Percentiles rank a stretch among this genome's conserved stretches.
Evolutionary conservation across 1,284 basidiomycete species (phyloP).

Genomic region (Ceratobasidium sp.): DNA sequence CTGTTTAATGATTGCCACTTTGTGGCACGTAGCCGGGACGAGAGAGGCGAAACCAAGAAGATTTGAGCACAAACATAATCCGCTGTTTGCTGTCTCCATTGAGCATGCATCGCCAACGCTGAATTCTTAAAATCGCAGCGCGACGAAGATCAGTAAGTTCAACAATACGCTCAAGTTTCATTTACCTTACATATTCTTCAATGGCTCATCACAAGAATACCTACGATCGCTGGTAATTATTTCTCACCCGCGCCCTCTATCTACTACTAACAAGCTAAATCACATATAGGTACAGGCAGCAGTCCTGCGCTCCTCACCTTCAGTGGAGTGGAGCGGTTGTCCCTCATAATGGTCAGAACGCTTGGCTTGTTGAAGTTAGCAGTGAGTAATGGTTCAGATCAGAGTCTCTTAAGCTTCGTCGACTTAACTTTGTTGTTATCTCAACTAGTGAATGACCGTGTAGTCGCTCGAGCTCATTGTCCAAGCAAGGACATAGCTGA

Average conservation of each 20-base stretch:
- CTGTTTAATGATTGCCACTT: too few relatives aligned
- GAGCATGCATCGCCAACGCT: too few relatives aligned
- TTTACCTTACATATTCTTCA: neutral
- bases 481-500: slow-evolving; percentile 38
- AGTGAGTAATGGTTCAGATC: neutral
- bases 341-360: slow-evolving; percentile 21
- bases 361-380: slow-evolving; percentile 34
- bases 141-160: slow-evolving; percentile 1
- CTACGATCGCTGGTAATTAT: slow-evolving; percentile 32
- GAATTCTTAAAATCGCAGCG: neutral
- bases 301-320: slow-evolving; percentile 22
- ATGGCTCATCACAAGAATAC: slow-evolving; percentile 32
- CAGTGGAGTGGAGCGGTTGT: slow-evolving; percentile 27
- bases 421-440: neutral
- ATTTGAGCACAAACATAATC: too few relatives aligned
- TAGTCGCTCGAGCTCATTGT: slow-evolving; percentile 28
- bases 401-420: neutral
- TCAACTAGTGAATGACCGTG: slow-evolving; percentile 21
- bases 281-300: slow-evolving; percentile 28
- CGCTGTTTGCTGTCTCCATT: too few relatives aligned
- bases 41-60: too few relatives aligned
- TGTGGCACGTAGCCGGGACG: too few relatives aligned
- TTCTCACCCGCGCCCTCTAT: neutral
- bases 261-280: neutral
- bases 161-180: neutral